A percentile compares a stretch with the other conserved stretches of the same genome.
Evolutionary conservation across 192 early-diverging fungal genomes (phyloP).

Genomic region (Umbelopsis vinacea): DNA sequence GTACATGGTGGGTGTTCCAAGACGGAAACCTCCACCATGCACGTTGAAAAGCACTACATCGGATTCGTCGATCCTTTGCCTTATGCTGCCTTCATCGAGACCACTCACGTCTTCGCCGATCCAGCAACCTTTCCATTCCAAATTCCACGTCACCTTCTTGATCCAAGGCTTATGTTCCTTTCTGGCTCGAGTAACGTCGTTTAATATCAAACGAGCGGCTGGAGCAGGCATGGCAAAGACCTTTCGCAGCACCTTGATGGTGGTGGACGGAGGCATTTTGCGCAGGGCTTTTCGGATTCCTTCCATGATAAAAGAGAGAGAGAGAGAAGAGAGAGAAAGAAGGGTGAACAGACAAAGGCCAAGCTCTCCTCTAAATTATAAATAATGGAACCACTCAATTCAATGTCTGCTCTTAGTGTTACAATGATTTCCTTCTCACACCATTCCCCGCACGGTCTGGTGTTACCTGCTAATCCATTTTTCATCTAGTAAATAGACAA

Average conservation of each 20-base stretch:
- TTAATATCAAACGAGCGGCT: constrained; percentile 39
- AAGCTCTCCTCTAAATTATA: background rate
- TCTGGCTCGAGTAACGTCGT: constrained; percentile 39
- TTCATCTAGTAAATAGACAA: background rate
- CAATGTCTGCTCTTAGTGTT: background rate
- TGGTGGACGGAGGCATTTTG: constrained; percentile 42
- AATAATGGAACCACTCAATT: background rate
- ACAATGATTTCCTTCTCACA: background rate
- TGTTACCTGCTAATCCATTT: constrained; percentile 12
- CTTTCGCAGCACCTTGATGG: constrained; percentile 36
- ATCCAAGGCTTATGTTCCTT: constrained; percentile 44
- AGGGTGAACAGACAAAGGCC: background rate
- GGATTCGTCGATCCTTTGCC: constrained; percentile 27
- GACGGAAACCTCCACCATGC: constrained; percentile 48
- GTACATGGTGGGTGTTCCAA: constrained; percentile 44
- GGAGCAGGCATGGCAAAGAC: constrained; percentile 43
- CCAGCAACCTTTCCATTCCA: constrained; percentile 46
- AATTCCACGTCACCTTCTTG: constrained; percentile 23
- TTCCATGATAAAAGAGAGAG: constrained; percentile 24
- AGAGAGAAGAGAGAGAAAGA: constrained; percentile 2
- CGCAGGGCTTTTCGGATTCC: constrained; percentile 33
- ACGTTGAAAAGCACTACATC: constrained; percentile 45
- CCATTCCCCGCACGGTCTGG: constrained; percentile 18
- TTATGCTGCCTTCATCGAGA: constrained; percentile 15
- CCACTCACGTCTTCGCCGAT: constrained; percentile 37